Evolutionary conservation across 768 basidiomycete genomes (phyloP), one percentile per base, ranked within the genome.

Genomic region (Tricholoma furcatifolium): DNA sequence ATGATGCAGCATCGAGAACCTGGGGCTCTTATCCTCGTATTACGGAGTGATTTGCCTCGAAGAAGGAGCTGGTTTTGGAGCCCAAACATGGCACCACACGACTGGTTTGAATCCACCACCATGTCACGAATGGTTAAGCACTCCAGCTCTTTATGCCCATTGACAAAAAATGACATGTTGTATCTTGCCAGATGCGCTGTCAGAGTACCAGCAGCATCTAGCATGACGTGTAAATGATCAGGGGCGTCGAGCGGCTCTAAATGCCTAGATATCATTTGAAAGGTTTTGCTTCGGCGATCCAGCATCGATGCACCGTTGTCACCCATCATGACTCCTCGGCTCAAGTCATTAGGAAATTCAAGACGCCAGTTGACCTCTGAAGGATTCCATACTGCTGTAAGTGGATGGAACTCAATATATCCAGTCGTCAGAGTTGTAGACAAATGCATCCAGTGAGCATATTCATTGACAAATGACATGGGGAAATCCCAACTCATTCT

Each of bases 51-150:
- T 39, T 57, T 65, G 43, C 58, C 62, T 11, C 65, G 61, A 12
- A 75, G 67, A 36, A 80, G 67, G 4, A 81, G 66, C 15, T 78
- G 72, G 34, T 63, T 69, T 31, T 42, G 34, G 32, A 82, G 58
- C 11, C 80, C 81, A 38, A 78, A 68, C 59, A 82, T 61, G 1
- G 76, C 72, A 1, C 77, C 76, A 1, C 63, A 62, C 1, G 67
- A 75, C 52, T 80, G 80, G 31, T 64, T 45, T 2, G 46, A 1
- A 47, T 79, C 75, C 17, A 79, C 63, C 14, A 74, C 61, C 68
- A 76, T 77, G 17, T 64, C 68, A 11, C 70, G 70, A 31, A 77
- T 64, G 35, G 75, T 76, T 7, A 52, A 63, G 34, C 71, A 79
- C 51, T 74, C 71, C 20, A 81, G 58, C 21, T 66, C 60, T 12